These are phyloP conservation scores for Macadamia integrifolia DNA, from an alignment of 164 flowering plant genomes.

Conservation along the genomic window DNA sequence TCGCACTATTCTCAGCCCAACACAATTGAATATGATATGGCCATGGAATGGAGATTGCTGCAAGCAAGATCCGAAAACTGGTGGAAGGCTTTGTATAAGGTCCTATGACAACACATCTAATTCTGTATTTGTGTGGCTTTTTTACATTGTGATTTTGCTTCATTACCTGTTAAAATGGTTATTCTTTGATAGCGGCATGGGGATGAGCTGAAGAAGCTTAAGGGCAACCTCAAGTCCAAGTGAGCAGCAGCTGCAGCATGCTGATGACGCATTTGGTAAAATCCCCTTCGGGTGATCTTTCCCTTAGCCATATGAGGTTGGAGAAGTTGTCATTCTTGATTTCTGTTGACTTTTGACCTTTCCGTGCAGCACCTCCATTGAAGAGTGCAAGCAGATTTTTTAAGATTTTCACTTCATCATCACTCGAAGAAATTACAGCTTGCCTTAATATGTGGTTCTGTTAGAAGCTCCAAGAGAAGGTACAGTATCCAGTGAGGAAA, in stretches of 20 bases:
- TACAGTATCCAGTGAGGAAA: no score
- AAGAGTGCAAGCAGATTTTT: no score
- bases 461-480: no score
- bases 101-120: conserved; percentile 5
- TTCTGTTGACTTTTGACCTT: no score
- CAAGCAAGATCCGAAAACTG: conserved; percentile 37
- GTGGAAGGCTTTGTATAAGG: conserved; percentile 55
- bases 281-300: no score
- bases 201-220: conserved; percentile 18
- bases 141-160: neutral
- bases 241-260: neutral
- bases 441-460: no score
- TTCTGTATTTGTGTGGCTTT: neutral
- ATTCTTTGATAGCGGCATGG: conserved; percentile 16
- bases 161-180: neutral
- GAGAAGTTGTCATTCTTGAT: no score
- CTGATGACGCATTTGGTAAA: no score
- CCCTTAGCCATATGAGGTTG: no score
- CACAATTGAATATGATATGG: conserved; percentile 72
- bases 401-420: no score
- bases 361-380: no score
- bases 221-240: conserved; percentile 15
- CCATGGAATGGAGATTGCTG: conserved; percentile 64
- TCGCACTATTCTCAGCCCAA: conserved; percentile 79
- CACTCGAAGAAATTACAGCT: no score